Percentiles rank a stretch among this genome's conserved stretches.
Evolutionary conservation across 306 rosid genomes (phyloP).

Genomic region (Argentina anserina): DNA sequence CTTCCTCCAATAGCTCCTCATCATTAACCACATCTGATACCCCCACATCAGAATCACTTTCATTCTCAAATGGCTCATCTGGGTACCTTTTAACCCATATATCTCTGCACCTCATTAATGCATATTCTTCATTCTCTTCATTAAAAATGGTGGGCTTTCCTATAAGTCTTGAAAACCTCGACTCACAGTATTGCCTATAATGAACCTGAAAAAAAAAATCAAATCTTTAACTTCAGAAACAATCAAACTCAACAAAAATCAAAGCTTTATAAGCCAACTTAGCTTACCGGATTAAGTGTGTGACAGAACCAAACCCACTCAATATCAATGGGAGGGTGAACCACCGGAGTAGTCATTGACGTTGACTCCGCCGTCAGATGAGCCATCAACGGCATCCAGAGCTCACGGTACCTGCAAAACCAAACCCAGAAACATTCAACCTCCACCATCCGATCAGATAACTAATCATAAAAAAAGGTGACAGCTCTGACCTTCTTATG

Average conservation of each 20-base stretch:
- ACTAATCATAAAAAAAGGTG: neutral
- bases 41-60: constrained; percentile 32
- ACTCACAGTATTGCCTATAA: constrained; percentile 67
- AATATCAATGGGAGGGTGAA: constrained; percentile 78
- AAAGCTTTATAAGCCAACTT: neutral
- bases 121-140: constrained; percentile 88
- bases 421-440: neutral
- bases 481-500: constrained; percentile 56
- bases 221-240: neutral
- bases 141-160: constrained; percentile 65
- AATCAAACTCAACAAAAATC: neutral
- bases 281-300: constrained; percentile 54
- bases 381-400: constrained; percentile 95
- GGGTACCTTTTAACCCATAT: constrained; percentile 66
- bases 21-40: constrained; percentile 18
- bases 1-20: constrained; percentile 44
- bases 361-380: constrained; percentile 52
- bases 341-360: constrained; percentile 31
- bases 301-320: constrained; percentile 99
- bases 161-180: constrained; percentile 56
- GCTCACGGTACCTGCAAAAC: constrained; percentile 57
- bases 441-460: neutral
- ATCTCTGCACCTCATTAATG: constrained; percentile 58
- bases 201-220: constrained; percentile 33
- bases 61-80: constrained; percentile 70